These are phyloP conservation scores for Chaetomium sp. DNA, from an alignment of 2,329 filamentous ascomycete genomes.

Conservation along the genomic window DNA sequence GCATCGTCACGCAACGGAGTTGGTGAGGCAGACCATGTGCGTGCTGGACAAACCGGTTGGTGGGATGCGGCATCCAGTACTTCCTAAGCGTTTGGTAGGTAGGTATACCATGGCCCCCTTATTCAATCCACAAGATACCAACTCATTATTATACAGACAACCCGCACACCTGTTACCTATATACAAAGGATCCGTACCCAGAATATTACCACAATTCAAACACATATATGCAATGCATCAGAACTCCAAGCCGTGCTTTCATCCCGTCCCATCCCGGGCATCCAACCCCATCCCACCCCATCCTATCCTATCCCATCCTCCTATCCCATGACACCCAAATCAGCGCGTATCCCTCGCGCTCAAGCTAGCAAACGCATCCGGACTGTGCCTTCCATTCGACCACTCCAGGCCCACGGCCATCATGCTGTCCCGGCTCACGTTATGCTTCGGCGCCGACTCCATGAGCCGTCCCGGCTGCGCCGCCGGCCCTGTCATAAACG, in stretches of 20 bases:
- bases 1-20: background rate
- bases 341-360: conserved; percentile 60
- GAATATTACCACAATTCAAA: background rate
- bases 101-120: background rate
- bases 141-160: background rate
- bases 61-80: background rate
- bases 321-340: conserved; percentile 19
- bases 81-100: too few relatives aligned
- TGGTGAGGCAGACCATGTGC: background rate
- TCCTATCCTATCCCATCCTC: background rate
- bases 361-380: conserved; percentile 76
- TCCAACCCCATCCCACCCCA: background rate
- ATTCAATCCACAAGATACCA: background rate
- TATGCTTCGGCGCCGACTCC: conserved; percentile 41
- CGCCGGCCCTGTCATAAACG: conserved; percentile 50
- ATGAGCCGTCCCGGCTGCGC: too few relatives aligned
- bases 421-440: conserved; percentile 71
- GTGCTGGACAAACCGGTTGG: background rate
- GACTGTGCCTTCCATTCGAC: conserved; percentile 73
- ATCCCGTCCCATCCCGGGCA: background rate
- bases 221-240: background rate
- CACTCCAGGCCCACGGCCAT: conserved; percentile 66
- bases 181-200: conserved; percentile 3
- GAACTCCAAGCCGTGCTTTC: background rate
- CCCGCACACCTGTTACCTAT: background rate